These are phyloP conservation scores for Ramularia endophylla DNA, from an alignment of 2,329 filamentous ascomycete genomes.

Conservation along the genomic window DNA sequence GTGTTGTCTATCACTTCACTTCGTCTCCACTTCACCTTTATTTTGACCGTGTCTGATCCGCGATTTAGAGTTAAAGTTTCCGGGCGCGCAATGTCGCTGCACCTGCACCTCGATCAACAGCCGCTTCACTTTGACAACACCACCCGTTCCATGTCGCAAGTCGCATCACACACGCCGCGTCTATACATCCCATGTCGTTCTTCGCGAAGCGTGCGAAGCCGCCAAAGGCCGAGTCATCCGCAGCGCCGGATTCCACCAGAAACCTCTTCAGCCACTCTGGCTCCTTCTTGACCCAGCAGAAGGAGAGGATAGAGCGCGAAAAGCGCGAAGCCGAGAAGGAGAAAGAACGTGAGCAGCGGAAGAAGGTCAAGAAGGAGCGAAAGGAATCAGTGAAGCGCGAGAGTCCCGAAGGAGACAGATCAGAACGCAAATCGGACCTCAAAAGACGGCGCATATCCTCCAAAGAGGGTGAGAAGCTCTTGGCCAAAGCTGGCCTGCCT, in stretches of 20 bases:
- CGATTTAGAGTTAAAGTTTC: too few species aligned
- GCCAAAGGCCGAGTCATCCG: slow-evolving; percentile 11
- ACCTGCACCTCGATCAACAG: background rate
- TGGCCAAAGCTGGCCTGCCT: slow-evolving; percentile 16
- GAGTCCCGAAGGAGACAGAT: slow-evolving; percentile 20
- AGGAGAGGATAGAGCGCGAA: slow-evolving; percentile 13
- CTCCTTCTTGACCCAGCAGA: slow-evolving; percentile 30
- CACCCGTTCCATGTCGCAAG: background rate
- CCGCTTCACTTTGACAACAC: background rate
- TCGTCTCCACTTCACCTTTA: too few species aligned
- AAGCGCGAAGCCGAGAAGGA: slow-evolving; percentile 28
- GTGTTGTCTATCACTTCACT: too few species aligned
- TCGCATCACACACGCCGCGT: too few species aligned
- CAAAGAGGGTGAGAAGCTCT: slow-evolving; percentile 20
- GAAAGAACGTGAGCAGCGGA: slow-evolving; percentile 22
- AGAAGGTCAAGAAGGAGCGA: slow-evolving; percentile 29
- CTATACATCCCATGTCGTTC: slow-evolving; percentile 21
- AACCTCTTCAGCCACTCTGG: slow-evolving; percentile 41
- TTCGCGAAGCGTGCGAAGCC: slow-evolving; percentile 27
- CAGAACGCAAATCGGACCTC: slow-evolving; percentile 5
- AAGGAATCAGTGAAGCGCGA: slow-evolving; percentile 21
- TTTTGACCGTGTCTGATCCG: too few species aligned
- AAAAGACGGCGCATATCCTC: slow-evolving; percentile 27
- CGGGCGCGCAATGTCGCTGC: too few species aligned
- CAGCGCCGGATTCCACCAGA: background rate